These are phyloP conservation scores for Syzygium malaccense DNA, from an alignment of 441 rosid species.

Conservation along the genomic window DNA sequence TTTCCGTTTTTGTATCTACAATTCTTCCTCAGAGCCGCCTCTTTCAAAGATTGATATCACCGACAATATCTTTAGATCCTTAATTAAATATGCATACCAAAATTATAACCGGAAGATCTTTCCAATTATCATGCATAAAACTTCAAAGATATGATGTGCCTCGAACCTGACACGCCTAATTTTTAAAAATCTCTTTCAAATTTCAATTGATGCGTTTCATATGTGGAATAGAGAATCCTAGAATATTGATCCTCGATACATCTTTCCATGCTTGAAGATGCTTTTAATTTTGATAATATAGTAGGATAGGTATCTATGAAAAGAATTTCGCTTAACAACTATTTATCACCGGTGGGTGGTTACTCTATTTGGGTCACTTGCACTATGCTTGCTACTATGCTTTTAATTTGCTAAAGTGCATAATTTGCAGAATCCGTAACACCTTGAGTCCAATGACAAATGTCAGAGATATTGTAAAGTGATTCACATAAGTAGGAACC, in stretches of 20 bases:
- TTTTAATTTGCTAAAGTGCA: background rate
- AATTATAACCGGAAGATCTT: accelerated
- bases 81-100: background rate
- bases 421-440: accelerated
- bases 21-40: background rate
- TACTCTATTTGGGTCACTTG: accelerated
- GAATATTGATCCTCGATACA: accelerated
- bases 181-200: background rate
- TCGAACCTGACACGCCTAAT: accelerated
- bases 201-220: background rate
- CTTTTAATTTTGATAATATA: background rate
- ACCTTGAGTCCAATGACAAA: background rate
- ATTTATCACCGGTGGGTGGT: accelerated
- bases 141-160: accelerated
- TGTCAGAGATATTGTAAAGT: background rate
- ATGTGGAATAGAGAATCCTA: background rate
- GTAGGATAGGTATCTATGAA: background rate
- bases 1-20: accelerated
- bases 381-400: accelerated
- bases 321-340: background rate
- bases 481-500: accelerated
- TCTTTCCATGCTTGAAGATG: background rate
- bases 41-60: background rate
- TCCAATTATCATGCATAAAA: accelerated
- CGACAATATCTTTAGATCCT: background rate